These are phyloP conservation scores for Mycena sanguinolenta DNA, from an alignment of 768 basidiomycete species.

Conservation along the genomic window DNA sequence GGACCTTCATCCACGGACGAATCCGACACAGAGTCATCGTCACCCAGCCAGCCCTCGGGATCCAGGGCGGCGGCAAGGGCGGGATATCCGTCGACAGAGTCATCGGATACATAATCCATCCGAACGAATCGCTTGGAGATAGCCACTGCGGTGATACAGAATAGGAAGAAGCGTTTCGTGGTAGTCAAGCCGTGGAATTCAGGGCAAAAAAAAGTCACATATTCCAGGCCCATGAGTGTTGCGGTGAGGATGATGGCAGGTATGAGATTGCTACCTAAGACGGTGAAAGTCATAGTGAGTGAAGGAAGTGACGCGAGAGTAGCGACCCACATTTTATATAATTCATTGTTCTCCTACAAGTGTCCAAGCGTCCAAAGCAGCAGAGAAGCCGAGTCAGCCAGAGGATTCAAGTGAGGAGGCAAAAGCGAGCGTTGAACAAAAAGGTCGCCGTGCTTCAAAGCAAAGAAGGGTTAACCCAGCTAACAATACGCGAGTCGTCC, in stretches of 20 bases:
- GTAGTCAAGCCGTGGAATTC: too few species aligned
- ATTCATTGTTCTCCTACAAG: neutral
- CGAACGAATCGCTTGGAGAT: neutral
- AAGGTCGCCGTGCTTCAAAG: neutral
- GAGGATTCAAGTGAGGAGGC: neutral
- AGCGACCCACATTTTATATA: neutral
- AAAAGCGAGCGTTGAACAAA: neutral
- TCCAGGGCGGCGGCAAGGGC: too few species aligned
- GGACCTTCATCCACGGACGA: too few species aligned
- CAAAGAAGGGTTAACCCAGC: too few species aligned
- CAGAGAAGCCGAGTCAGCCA: neutral
- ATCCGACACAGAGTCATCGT: too few species aligned
- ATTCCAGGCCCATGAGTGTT: constrained; percentile 8
- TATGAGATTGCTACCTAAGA: constrained; percentile 1
- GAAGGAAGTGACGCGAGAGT: neutral
- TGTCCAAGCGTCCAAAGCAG: constrained; percentile 6
- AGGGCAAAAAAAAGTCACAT: constrained; percentile 8
- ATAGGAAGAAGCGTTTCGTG: too few species aligned
- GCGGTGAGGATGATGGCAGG: neutral
- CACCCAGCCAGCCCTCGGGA: too few species aligned
- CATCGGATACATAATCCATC: too few species aligned
- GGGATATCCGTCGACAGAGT: too few species aligned
- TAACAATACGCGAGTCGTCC: too few species aligned
- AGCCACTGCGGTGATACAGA: constrained; percentile 1
- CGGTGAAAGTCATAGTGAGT: constrained; percentile 14